Conservation (phyloP, 2,329 filamentous ascomycete genomes). For the Xylaria sp. region DNA sequence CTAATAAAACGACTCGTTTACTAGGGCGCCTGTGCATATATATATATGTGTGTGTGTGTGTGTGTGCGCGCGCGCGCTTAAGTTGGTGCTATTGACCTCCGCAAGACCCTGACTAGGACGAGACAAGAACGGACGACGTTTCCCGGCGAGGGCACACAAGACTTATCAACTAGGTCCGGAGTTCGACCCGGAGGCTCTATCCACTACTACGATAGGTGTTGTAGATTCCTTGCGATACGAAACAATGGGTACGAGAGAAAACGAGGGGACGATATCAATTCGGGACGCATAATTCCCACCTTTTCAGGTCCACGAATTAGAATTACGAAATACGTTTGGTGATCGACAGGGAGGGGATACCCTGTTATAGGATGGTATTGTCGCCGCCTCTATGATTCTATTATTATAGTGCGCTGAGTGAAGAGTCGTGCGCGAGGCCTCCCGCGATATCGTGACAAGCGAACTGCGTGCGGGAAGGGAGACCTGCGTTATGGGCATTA, state of each 20-base stretch:
- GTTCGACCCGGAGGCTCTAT: conserved; percentile 4
- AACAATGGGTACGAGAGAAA: background rate
- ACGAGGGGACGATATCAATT: conserved; percentile 4
- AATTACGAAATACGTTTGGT: background rate
- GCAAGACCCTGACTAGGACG: background rate
- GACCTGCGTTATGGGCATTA: conserved; percentile 3
- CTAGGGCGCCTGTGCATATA: conserved; percentile 10
- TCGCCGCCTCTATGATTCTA: too few species aligned
- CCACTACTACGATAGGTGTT: background rate
- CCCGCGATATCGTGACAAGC: background rate
- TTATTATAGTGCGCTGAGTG: too few species aligned
- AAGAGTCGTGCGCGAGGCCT: background rate
- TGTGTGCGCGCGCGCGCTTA: too few species aligned
- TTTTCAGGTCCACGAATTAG: conserved; percentile 11
- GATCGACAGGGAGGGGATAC: background rate
- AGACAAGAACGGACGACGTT: conserved; percentile 8
- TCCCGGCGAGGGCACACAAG: background rate
- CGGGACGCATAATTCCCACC: conserved; percentile 4
- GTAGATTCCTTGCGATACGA: conserved; percentile 11
- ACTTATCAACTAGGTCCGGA: conserved; percentile 1
- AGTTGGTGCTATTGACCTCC: too few species aligned
- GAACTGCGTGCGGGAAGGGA: background rate
- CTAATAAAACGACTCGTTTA: conserved; percentile 27
- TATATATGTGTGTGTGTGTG: too few species aligned
- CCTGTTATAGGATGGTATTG: background rate